phyloP scores from a whole-genome alignment of 106 monocot species.

The Xerophyta viscosa region DNA sequence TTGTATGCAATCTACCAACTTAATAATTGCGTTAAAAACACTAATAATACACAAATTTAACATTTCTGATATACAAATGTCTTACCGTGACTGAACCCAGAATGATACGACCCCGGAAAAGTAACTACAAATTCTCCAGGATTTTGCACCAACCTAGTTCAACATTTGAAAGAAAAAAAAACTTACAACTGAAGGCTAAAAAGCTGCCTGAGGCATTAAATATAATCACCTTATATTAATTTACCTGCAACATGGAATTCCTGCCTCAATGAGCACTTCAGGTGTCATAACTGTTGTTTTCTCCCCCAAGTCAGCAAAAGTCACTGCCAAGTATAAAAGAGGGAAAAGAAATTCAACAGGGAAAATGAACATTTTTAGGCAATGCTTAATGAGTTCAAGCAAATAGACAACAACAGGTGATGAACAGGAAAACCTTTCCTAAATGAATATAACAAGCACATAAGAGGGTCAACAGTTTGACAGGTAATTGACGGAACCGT shows the following conservation, averaged over 20 bases:
- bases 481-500: too few species aligned
- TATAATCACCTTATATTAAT: neutral
- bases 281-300: constrained; percentile 88
- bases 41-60: neutral
- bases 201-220: neutral
- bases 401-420: too few species aligned
- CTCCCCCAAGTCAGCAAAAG: constrained; percentile 67
- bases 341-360: too few species aligned
- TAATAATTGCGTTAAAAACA: too few species aligned
- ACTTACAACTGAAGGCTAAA: neutral
- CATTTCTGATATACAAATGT: constrained; percentile 4
- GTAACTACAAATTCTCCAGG: constrained; percentile 98
- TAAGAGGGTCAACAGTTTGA: too few species aligned
- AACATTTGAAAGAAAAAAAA: constrained; percentile 12
- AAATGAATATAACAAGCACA: too few species aligned
- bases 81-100: constrained; percentile 89
- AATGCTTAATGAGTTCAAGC: too few species aligned
- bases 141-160: constrained; percentile 95
- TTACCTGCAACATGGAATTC: constrained; percentile 95
- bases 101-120: constrained; percentile 95
- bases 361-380: too few species aligned
- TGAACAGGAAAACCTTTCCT: too few species aligned
- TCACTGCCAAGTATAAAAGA: constrained; percentile 68
- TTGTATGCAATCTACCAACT: too few species aligned
- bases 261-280: constrained; percentile 63